phyloP scores from a whole-genome alignment of 129 eudicot species.

The Lactuca sativa region DNA sequence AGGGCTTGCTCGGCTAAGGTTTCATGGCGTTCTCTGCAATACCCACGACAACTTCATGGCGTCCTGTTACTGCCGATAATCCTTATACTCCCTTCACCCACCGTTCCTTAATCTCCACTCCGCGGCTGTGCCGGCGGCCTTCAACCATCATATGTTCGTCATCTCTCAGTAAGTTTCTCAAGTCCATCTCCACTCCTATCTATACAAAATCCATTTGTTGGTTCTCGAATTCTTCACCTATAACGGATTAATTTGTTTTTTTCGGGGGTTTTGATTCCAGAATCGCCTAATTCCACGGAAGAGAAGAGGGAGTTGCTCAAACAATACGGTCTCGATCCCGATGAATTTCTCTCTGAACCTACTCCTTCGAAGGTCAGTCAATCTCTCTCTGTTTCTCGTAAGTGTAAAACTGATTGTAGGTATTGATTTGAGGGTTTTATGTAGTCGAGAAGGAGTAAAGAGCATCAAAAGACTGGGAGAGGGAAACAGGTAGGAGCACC shows the following conservation, averaged over 20 bases:
- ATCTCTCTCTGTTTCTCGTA: background rate
- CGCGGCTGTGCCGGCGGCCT: conserved; percentile 35
- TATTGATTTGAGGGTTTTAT: background rate
- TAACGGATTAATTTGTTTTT: background rate
- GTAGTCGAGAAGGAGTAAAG: conserved; percentile 60
- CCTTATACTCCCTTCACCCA: conserved; percentile 16
- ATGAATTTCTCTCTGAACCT: conserved; percentile 65
- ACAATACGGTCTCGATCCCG: conserved; percentile 83
- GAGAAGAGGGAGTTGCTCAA: conserved; percentile 64
- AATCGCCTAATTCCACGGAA: conserved; percentile 39
- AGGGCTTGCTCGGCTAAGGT: conserved; percentile 20
- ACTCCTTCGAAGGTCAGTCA: conserved; percentile 53
- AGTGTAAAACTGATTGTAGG: conserved; percentile 1
- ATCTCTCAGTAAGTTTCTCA: conserved; percentile 51
- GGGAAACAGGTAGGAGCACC: conserved; percentile 29
- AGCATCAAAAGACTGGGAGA: conserved; percentile 37
- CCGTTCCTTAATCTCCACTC: conserved; percentile 28
- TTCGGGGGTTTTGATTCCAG: conserved; percentile 35
- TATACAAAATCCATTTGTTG: conserved; percentile 1
- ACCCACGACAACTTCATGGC: conserved; percentile 34
- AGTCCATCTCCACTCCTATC: background rate
- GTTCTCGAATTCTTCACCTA: background rate
- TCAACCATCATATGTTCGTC: conserved; percentile 36
- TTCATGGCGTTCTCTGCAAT: conserved; percentile 40
- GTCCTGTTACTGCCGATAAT: conserved; percentile 19